A percentile compares a stretch with the other conserved stretches of the same genome.
Evolutionary conservation across 2,329 filamentous ascomycete species (phyloP).

Genomic region (Plectosphaerella sp.): DNA sequence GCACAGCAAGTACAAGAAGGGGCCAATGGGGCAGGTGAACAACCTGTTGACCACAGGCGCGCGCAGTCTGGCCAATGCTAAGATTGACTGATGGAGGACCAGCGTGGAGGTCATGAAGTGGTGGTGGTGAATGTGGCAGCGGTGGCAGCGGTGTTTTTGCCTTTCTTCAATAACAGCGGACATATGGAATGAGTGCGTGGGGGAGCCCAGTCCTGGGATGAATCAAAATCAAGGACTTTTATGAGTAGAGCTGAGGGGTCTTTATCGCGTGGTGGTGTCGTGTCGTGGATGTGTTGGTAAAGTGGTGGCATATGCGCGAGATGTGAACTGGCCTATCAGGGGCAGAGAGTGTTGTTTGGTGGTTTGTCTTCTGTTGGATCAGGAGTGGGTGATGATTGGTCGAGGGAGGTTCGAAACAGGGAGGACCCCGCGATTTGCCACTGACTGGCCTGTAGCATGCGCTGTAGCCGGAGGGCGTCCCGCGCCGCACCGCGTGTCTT

Average conservation of each 20-base stretch:
- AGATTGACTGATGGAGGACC: constrained; percentile 55
- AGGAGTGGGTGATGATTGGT: background rate
- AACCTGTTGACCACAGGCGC: constrained; percentile 70
- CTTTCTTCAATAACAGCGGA: background rate
- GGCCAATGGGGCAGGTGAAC: constrained; percentile 71
- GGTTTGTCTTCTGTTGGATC: background rate
- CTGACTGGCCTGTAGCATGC: background rate
- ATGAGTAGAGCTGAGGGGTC: too few relatives aligned
- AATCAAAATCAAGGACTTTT: too few relatives aligned
- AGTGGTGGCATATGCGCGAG: background rate
- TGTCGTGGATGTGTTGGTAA: background rate
- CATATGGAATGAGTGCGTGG: too few relatives aligned
- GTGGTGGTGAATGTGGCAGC: background rate
- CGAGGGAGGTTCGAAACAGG: background rate
- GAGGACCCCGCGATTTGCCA: background rate
- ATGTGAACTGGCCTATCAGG: background rate
- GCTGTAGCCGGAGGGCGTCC: background rate
- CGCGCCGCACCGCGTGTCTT: background rate
- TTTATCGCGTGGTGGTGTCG: background rate
- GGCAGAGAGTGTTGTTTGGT: background rate
- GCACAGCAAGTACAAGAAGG: constrained; percentile 74
- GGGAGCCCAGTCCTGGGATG: too few relatives aligned
- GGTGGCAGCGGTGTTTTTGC: background rate
- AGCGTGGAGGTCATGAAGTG: background rate
- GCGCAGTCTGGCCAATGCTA: constrained; percentile 64